A percentile compares a stretch with the other conserved stretches of the same genome.
These are phyloP conservation scores for Fusarium dlaminii DNA, from an alignment of 2,329 filamentous ascomycete genomes.

Conservation along the genomic window DNA sequence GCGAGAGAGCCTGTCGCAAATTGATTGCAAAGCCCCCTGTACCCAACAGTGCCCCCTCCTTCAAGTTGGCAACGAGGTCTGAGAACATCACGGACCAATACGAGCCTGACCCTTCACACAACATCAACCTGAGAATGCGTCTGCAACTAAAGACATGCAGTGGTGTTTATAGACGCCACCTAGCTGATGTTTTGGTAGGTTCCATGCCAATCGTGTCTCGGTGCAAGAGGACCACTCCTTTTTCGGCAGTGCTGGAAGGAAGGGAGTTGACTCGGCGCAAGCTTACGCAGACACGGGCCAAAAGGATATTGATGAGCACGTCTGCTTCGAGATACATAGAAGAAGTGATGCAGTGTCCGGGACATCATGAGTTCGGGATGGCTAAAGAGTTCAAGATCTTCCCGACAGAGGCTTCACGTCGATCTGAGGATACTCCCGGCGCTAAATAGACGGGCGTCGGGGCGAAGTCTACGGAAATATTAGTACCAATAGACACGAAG, in stretches of 20 bases:
- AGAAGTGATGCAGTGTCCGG: background rate
- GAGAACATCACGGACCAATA: conserved; percentile 1
- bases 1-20: background rate
- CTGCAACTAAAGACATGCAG: conserved; percentile 20
- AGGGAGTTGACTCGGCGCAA: background rate
- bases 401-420: conserved; percentile 27
- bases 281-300: background rate
- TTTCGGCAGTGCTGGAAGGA: background rate
- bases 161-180: conserved; percentile 2
- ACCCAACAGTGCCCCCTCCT: background rate
- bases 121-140: background rate
- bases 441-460: conserved; percentile 28
- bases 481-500: background rate
- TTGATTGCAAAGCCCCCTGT: conserved; percentile 7
- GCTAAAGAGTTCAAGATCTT: conserved; percentile 27
- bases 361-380: conserved; percentile 16
- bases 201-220: conserved; percentile 13
- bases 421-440: conserved; percentile 37
- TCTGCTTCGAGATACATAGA: background rate
- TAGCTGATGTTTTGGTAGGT: conserved; percentile 15
- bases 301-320: background rate
- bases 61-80: conserved; percentile 9
- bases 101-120: background rate
- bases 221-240: background rate
- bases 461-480: conserved; percentile 15